Conservation (phyloP, 352 stramenopile species). For the Thraustochytrium striatum region DNA sequence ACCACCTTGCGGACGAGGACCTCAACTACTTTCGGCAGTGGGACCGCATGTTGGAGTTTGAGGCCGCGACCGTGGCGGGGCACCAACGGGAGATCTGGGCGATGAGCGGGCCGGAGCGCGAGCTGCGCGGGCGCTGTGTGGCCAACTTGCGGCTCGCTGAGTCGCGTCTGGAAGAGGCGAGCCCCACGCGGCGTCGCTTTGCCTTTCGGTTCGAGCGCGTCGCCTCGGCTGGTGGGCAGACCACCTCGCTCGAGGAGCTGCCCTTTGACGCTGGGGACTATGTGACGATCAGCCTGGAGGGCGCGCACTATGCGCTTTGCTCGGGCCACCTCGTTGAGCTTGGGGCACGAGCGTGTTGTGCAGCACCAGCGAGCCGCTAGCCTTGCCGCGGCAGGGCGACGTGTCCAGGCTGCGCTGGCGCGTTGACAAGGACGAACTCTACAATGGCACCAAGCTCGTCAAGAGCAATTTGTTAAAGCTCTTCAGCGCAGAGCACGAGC, state of each 20-base stretch:
- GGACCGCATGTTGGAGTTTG: conserved; percentile 11
- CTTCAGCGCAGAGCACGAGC: neutral
- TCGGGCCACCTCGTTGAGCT: neutral
- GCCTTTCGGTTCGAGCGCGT: neutral
- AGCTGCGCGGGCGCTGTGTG: conserved; percentile 3
- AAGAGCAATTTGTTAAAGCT: conserved; percentile 1
- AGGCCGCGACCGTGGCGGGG: neutral
- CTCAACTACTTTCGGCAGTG: conserved; percentile 23
- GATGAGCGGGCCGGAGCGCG: neutral
- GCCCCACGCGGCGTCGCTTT: neutral
- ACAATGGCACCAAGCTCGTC: neutral
- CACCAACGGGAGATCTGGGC: neutral
- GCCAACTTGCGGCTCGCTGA: neutral
- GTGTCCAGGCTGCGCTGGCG: neutral
- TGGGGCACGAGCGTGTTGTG: too few relatives aligned
- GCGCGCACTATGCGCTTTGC: neutral
- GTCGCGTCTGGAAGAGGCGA: neutral
- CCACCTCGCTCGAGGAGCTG: neutral
- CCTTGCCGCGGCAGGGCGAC: neutral
- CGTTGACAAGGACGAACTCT: conserved; percentile 6
- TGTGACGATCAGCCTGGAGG: conserved; percentile 19
- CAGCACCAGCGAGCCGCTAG: neutral
- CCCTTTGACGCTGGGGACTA: neutral
- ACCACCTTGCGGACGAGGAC: neutral
- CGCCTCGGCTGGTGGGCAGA: neutral